A percentile compares a stretch with the other conserved stretches of the same genome.
Evolutionary conservation across 306 rosid species (phyloP).

Genomic region (Abrus pulchellus): DNA sequence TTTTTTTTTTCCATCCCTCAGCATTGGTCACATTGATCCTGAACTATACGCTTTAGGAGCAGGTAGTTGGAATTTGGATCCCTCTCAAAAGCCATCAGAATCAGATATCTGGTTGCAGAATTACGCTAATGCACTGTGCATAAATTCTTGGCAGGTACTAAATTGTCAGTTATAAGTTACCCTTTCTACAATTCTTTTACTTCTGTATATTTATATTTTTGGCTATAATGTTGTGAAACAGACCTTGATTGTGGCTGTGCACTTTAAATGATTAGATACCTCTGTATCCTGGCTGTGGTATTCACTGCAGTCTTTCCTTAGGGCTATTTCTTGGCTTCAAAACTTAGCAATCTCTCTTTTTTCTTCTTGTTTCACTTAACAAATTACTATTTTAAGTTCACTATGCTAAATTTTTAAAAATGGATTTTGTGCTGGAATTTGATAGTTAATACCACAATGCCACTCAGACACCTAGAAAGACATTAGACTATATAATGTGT

Average conservation of each 20-base stretch:
- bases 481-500: slow-evolving; percentile 5
- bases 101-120: slow-evolving; percentile 75
- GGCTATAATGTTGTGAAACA: slow-evolving; percentile 33
- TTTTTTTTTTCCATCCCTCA: slow-evolving; percentile 55
- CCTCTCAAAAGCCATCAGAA: slow-evolving; percentile 55
- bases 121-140: slow-evolving; percentile 82
- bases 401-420: slow-evolving; percentile 4
- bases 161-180: slow-evolving; percentile 22
- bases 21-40: slow-evolving; percentile 90
- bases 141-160: slow-evolving; percentile 95
- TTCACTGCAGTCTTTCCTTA: neutral
- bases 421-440: slow-evolving; percentile 27
- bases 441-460: slow-evolving; percentile 27
- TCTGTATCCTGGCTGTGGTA: slow-evolving; percentile 17
- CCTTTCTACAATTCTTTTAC: slow-evolving; percentile 31
- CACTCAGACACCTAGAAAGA: slow-evolving; percentile 16
- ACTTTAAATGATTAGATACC: slow-evolving; percentile 28
- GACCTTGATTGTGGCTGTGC: slow-evolving; percentile 34
- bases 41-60: slow-evolving; percentile 84
- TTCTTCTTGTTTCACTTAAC: slow-evolving; percentile 27
- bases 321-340: slow-evolving; percentile 34
- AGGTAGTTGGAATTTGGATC: slow-evolving; percentile 64
- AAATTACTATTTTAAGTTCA: slow-evolving; percentile 21
- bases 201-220: neutral
- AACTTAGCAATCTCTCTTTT: slow-evolving; percentile 5